A percentile compares a stretch with the other conserved stretches of the same genome.
Conservation (phyloP, 495 filamentous ascomycete genomes). For the Tuber aestivum region DNA sequence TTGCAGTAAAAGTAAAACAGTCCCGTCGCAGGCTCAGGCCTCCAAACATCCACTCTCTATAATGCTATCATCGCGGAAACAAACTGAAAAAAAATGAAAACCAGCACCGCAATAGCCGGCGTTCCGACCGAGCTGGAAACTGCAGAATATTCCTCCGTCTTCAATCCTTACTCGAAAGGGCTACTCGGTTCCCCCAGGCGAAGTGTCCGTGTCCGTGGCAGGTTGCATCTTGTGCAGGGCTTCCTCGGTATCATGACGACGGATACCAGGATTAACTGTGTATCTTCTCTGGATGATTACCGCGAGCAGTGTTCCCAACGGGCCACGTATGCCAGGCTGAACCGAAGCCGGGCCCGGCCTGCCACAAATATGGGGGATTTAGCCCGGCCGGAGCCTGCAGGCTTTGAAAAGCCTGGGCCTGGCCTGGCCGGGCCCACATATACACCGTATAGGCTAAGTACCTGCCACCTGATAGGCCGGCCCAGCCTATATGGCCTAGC, state of each 20-base stretch:
- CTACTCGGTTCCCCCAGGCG: background rate
- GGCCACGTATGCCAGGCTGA: too few species aligned
- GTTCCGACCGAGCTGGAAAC: background rate
- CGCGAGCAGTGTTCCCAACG: too few species aligned
- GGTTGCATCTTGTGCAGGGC: background rate
- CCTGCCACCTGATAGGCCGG: too few species aligned
- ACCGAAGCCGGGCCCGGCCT: too few species aligned
- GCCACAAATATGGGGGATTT: too few species aligned
- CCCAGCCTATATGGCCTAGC: too few species aligned
- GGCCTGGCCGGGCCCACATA: too few species aligned
- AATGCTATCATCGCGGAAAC: background rate
- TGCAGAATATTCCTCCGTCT: background rate
- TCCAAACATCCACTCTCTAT: background rate
- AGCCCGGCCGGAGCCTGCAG: too few species aligned
- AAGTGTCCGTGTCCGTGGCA: background rate
- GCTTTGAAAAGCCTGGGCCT: too few species aligned
- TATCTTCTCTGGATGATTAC: background rate
- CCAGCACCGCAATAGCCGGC: background rate
- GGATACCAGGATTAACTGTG: background rate
- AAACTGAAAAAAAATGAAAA: background rate
- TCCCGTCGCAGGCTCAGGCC: background rate
- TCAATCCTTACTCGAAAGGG: background rate
- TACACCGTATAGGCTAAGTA: too few species aligned
- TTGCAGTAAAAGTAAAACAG: background rate
- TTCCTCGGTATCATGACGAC: background rate